A percentile compares a stretch with the other conserved stretches of the same genome.
phyloP scores from a whole-genome alignment of 2,329 filamentous ascomycete species.

The Colletotrichum coccodes region DNA sequence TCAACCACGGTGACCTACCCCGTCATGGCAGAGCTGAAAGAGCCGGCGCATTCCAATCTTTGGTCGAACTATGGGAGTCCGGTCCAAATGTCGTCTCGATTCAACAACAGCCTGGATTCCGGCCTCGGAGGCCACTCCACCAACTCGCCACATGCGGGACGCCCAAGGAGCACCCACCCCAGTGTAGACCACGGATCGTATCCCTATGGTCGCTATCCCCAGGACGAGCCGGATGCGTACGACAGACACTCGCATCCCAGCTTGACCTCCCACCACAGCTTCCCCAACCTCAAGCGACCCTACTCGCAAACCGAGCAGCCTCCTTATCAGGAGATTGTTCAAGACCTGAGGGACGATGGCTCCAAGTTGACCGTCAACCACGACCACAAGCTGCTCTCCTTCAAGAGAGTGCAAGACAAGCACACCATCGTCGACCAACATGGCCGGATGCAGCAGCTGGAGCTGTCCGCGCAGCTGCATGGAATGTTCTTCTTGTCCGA shows the following conservation, averaged over 20 bases:
- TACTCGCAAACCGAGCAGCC: conserved; percentile 66
- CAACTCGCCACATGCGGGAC: conserved; percentile 57
- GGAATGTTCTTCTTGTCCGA: conserved; percentile 92
- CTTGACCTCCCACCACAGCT: conserved; percentile 61
- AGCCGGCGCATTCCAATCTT: conserved; percentile 65
- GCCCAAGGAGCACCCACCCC: conserved; percentile 60
- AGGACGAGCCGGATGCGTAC: conserved; percentile 65
- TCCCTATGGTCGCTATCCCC: conserved; percentile 63
- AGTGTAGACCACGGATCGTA: conserved; percentile 62
- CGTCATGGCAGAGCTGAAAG: conserved; percentile 73
- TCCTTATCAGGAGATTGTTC: conserved; percentile 69
- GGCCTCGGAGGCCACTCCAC: conserved; percentile 56
- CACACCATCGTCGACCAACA: conserved; percentile 69
- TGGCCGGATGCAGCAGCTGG: conserved; percentile 69
- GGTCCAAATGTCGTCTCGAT: conserved; percentile 63
- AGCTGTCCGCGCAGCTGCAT: conserved; percentile 78
- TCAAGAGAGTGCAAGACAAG: conserved; percentile 67
- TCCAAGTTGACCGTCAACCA: conserved; percentile 67
- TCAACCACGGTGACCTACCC: conserved; percentile 70
- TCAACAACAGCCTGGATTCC: conserved; percentile 61
- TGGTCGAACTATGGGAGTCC: conserved; percentile 68
- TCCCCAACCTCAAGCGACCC: conserved; percentile 65
- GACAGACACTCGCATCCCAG: conserved; percentile 61
- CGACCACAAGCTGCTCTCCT: conserved; percentile 70
- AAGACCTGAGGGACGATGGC: conserved; percentile 68